These are phyloP conservation scores for Eleusine coracana DNA, from an alignment of 176 grass and related monocot genomes.

Conservation along the genomic window DNA sequence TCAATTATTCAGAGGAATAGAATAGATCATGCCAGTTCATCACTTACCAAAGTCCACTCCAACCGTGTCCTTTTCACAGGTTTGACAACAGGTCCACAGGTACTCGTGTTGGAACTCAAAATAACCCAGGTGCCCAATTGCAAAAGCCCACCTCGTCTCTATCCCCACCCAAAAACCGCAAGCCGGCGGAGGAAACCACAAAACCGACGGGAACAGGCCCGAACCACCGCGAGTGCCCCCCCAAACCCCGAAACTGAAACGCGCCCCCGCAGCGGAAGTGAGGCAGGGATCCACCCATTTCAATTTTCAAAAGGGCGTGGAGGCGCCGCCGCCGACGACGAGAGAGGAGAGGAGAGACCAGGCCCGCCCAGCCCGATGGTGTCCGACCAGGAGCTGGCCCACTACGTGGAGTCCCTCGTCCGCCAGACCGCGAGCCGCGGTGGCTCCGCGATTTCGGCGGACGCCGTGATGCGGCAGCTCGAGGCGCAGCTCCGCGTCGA, in stretches of 20 bases:
- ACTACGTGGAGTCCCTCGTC: conserved; percentile 76
- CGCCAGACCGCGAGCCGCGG: conserved; percentile 50
- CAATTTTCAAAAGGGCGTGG: conserved; percentile 46
- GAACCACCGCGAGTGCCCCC: conserved; percentile 41
- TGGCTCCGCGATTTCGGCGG: conserved; percentile 46
- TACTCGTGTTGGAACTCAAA: no score
- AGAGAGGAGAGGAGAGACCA: neutral
- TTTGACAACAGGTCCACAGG: neutral
- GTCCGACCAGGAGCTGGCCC: conserved; percentile 85
- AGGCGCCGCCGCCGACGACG: conserved; percentile 14
- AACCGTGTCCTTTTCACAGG: neutral
- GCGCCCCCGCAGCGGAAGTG: conserved; percentile 10
- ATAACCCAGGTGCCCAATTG: neutral
- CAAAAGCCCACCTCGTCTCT: conserved; percentile 21
- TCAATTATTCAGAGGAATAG: neutral
- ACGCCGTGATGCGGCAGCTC: conserved; percentile 64
- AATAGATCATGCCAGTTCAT: neutral
- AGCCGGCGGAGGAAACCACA: conserved; percentile 18
- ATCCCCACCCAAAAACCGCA: conserved; percentile 7
- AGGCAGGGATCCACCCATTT: conserved; percentile 46
- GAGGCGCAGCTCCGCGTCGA: conserved; percentile 76
- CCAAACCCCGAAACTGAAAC: conserved; percentile 25
- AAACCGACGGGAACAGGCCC: conserved; percentile 1
- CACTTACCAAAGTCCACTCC: neutral
- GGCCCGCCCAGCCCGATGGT: conserved; percentile 43